Base-by-base conservation (phyloP, 768 basidiomycete species). In the Boletus subcaerulescens region DNA sequence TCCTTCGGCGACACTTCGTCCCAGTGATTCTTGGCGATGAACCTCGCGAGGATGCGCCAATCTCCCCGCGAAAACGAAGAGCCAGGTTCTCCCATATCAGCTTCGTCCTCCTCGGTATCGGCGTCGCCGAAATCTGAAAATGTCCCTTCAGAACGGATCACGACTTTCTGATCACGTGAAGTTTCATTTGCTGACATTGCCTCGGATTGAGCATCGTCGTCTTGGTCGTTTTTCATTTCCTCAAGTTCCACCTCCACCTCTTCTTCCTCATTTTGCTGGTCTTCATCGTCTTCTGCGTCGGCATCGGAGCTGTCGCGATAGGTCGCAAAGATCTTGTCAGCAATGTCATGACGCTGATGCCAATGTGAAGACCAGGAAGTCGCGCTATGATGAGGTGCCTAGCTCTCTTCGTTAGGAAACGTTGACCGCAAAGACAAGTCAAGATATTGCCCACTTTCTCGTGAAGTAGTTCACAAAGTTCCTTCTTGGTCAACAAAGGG, bases 301-400 rank as follows among this genome's bases (percentile, higher is more conserved):
- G 74, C 72, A 18, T 78, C 58, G 14, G 48, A 62, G 22, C 38
- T 56, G 13, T 38, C 35, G n/a, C 48, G 81, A 44, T 71, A 71
- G 2, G 69, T 57, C 3, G 70, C 65, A 18, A 85, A 62, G 26
- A 86, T 84, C 61, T 85, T 84, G 61, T 86, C 86, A 1, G 84
- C 84, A 26, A 87, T 64, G 60, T 86, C 85, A 53, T 86, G 83
- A 51, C 82, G 76, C 50, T 77, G 77, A 7, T 77, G 79, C 87
- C 87, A 89, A 61, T 85, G 80, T n/a, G 82, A 80, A 22, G 73
- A 72, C 87, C 87, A 89, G 1, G 86, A 88, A 32, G 69, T 70
- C n/a, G 73, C 61, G 38, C 71, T 79, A 61, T 89, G 87, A 67
- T 87, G 84, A 33, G 86, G 84, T n/a, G 77, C 83, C 86, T 88